Percentiles rank a stretch among this genome's conserved stretches.
Evolutionary conservation across 768 basidiomycete species (phyloP).

Genomic region (Lactarius evosmus): DNA sequence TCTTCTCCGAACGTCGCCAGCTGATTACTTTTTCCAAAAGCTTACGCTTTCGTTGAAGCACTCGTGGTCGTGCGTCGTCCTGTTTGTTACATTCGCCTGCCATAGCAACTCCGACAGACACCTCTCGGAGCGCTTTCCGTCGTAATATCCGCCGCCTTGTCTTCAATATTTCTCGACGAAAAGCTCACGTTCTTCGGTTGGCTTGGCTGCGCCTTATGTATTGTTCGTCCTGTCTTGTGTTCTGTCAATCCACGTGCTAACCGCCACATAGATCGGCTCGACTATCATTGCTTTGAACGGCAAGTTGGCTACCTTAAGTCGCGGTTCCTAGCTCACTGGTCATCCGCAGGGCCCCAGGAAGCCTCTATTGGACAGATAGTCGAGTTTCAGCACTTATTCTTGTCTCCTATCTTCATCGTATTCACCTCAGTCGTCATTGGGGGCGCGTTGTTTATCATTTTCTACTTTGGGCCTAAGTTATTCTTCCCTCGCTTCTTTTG

Average conservation of each 20-base stretch:
- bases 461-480: slow-evolving; percentile 79
- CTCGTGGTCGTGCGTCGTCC: slow-evolving; percentile 74
- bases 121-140: slow-evolving; percentile 96
- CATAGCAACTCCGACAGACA: slow-evolving; percentile 47
- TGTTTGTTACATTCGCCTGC: slow-evolving; percentile 12
- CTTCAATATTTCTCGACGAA: slow-evolving; percentile 91
- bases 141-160: slow-evolving; percentile 90
- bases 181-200: slow-evolving; percentile 94
- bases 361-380: slow-evolving; percentile 63
- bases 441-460: slow-evolving; percentile 63
- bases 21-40: slow-evolving; percentile 37
- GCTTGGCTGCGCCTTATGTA: slow-evolving; percentile 90
- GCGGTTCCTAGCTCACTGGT: slow-evolving; percentile 13
- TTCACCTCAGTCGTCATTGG: slow-evolving; percentile 63
- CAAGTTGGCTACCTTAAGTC: slow-evolving; percentile 31
- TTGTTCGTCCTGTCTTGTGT: slow-evolving; percentile 49
- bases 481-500: slow-evolving; percentile 6
- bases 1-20: slow-evolving; percentile 26
- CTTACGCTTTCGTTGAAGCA: slow-evolving; percentile 88
- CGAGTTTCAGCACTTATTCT: slow-evolving; percentile 74
- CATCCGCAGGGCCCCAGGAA: slow-evolving; percentile 59
- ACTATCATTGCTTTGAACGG: slow-evolving; percentile 90
- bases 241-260: slow-evolving; percentile 4
- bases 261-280: slow-evolving; percentile 60
- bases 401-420: slow-evolving; percentile 78